Conservation (phyloP, 805 yeast species). For the Limtongia smithiae region DNA sequence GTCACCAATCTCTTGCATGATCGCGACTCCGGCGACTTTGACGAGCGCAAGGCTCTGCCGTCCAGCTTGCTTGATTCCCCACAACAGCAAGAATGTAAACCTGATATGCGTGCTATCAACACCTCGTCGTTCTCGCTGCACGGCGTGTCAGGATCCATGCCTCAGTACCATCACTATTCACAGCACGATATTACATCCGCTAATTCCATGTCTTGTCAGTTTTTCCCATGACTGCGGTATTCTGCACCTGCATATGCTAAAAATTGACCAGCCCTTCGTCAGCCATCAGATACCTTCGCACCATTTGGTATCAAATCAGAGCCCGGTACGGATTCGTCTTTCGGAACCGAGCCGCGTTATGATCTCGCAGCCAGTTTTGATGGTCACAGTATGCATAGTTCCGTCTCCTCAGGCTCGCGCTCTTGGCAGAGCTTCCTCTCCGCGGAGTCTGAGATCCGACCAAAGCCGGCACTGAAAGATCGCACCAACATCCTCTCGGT, state of each 20-base stretch:
- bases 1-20: not conserved
- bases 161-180: too few relatives aligned
- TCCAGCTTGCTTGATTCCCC: slow-evolving; percentile 29
- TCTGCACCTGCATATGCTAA: too few relatives aligned
- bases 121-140: not conserved
- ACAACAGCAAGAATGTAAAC: slow-evolving; percentile 1
- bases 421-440: slow-evolving; percentile 12
- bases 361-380: slow-evolving; percentile 17
- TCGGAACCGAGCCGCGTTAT: slow-evolving; percentile 11
- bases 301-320: not conserved
- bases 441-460: not conserved
- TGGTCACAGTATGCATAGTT: slow-evolving; percentile 13
- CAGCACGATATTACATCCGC: not conserved
- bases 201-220: too few relatives aligned
- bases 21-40: slow-evolving; percentile 15
- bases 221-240: too few relatives aligned
- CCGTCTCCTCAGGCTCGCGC: slow-evolving; percentile 12
- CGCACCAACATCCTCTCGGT: slow-evolving; percentile 5
- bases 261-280: not conserved
- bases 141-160: too few relatives aligned
- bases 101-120: slow-evolving; percentile 4
- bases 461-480: not conserved
- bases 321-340: slow-evolving; percentile 12
- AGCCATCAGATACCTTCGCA: not conserved
- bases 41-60: slow-evolving; percentile 27